These are phyloP conservation scores for Fragilariopsis cylindrus DNA, from an alignment of 108 stramenopile species.

Conservation along the genomic window DNA sequence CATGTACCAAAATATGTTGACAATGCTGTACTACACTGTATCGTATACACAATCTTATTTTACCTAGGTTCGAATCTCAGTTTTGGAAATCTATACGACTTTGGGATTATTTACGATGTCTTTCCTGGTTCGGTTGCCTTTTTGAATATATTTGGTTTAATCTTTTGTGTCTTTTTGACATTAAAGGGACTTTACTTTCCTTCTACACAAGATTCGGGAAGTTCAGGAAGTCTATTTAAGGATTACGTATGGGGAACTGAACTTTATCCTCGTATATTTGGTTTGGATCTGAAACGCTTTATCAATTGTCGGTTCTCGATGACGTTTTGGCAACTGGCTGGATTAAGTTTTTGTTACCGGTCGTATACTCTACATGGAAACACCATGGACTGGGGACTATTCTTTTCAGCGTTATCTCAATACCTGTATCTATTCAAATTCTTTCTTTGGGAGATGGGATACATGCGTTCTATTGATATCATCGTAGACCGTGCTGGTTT, in stretches of 20 bases:
- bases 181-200: constrained; percentile 91
- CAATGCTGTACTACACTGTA: constrained; percentile 60
- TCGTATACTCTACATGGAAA: constrained; percentile 50
- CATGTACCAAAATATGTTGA: constrained; percentile 60
- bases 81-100: constrained; percentile 12
- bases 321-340: constrained; percentile 93
- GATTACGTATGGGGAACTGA: constrained; percentile 99
- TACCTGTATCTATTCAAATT: constrained; percentile 96
- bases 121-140: constrained; percentile 63
- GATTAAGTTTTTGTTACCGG: constrained; percentile 55
- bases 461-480: constrained; percentile 99
- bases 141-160: constrained; percentile 92
- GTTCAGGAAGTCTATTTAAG: constrained; percentile 78
- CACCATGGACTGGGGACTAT: constrained; percentile 57
- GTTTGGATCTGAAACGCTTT: constrained; percentile 95
- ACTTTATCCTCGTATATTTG: constrained; percentile 94
- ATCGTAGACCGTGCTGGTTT: constrained; percentile 79
- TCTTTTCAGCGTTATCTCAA: constrained; percentile 75
- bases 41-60: constrained; percentile 37
- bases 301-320: constrained; percentile 98
- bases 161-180: constrained; percentile 80
- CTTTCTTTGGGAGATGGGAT: constrained; percentile 99
- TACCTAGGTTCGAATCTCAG: constrained; percentile 51
- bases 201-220: constrained; percentile 86
- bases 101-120: constrained; percentile 73